These are phyloP conservation scores for Funneliformis geosporum DNA, from an alignment of 192 early-diverging fungal species.

Conservation along the genomic window DNA sequence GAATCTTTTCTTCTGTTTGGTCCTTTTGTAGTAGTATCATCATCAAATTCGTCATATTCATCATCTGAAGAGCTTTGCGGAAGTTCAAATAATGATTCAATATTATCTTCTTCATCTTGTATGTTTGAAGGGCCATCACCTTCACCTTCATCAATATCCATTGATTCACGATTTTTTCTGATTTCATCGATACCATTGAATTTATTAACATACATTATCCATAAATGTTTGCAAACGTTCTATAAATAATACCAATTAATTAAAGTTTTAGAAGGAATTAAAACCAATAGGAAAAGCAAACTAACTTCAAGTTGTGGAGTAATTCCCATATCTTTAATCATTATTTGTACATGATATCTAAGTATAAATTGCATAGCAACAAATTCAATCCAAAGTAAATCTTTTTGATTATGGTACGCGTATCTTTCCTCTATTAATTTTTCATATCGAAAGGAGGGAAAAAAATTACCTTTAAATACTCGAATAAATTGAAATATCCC, in stretches of 20 bases:
- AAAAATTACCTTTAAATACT: not conserved
- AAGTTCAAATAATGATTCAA: not conserved
- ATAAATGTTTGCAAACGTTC: constrained; percentile 24
- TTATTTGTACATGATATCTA: not conserved
- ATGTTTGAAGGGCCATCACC: not conserved
- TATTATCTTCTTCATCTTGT: constrained; percentile 21
- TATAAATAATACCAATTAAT: not conserved
- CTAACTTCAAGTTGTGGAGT: constrained; percentile 19
- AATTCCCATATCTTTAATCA: constrained; percentile 23
- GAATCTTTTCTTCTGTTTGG: not conserved
- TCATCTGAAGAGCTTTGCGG: not conserved
- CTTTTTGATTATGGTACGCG: not conserved
- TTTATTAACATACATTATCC: constrained; percentile 29
- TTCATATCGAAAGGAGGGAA: not conserved
- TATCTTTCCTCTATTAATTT: not conserved
- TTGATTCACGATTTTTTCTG: not conserved
- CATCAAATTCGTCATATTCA: not conserved
- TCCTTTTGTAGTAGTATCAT: not conserved
- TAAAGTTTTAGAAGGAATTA: not conserved
- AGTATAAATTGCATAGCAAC: constrained; percentile 9
- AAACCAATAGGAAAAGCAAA: not conserved
- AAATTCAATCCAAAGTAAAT: not conserved
- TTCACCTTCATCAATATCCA: not conserved
- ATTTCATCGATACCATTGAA: not conserved
- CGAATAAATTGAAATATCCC: not conserved